These are phyloP conservation scores for Backusella luteola DNA, from an alignment of 192 early-diverging fungal species.

Conservation along the genomic window DNA sequence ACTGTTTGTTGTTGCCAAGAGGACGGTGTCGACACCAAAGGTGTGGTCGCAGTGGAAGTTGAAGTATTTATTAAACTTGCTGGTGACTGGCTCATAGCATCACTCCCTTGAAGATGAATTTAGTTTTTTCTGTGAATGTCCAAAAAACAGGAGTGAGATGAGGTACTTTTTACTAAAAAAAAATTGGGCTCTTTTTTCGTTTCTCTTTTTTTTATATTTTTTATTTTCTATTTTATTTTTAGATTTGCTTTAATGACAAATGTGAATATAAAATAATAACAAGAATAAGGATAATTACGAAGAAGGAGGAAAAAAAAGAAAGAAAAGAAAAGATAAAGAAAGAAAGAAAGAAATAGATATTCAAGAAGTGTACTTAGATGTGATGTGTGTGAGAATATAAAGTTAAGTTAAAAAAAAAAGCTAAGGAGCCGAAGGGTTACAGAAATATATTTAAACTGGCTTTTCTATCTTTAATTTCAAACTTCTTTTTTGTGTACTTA, in stretches of 20 bases:
- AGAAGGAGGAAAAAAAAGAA: background rate
- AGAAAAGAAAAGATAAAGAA: constrained; percentile 18
- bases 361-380: background rate
- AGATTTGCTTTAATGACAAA: background rate
- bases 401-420: constrained; percentile 11
- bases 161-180: background rate
- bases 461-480: background rate
- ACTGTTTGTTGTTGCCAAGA: background rate
- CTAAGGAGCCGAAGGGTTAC: constrained; percentile 21
- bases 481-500: background rate
- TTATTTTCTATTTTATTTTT: background rate
- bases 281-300: background rate
- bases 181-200: background rate
- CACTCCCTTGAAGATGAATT: background rate
- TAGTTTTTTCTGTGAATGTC: constrained; percentile 1
- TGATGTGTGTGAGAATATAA: background rate
- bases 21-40: background rate
- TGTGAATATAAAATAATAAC: background rate
- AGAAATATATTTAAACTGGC: constrained; percentile 15
- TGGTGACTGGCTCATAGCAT: constrained; percentile 3
- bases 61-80: constrained; percentile 1
- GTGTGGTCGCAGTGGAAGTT: background rate
- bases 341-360: background rate
- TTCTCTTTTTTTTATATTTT: no score
- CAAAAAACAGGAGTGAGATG: background rate